Base-by-base conservation (phyloP, 2,329 filamentous ascomycete species). In the Beauveria pseudobassiana region DNA sequence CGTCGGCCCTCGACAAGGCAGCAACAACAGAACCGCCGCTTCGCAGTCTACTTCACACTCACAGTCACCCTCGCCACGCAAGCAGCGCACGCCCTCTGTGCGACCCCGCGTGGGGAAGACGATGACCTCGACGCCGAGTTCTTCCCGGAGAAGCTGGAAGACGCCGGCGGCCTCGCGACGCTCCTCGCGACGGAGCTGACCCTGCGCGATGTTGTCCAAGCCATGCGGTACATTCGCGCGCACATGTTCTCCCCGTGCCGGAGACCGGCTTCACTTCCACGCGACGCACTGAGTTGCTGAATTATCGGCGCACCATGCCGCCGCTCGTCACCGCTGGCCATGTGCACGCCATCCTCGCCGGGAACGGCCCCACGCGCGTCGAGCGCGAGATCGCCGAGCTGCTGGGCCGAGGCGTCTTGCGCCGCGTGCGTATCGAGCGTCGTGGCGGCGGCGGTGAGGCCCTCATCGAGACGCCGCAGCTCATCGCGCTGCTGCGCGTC, bases 361-460 rank as follows among this genome's bases (percentile, higher is more conserved):
- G 3, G 22, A 74, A 74, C 10, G 85, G 83, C 2, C 83, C 87
- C 1, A 89, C 87, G 0, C 78, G 76, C 1, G 84, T 85, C 1
- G 88, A 91, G 72, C 78, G 88, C 51, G 88, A 90, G 70, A 78
- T 89, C 22, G 86, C 82, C 3, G 80, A 85, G 67, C 77, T 91
- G 42, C 72, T 82, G 20, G 75, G 78, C 14, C 77, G 76, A 12
- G 87, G 88, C 0, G 74, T 80, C 5, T 63, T 91, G 51, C 77
- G 87, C 48, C 84, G 83, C 69, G 77, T 91, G 12, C 79, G 82
- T 2, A 82, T 91, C n/a, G 82, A 85, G 14, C 77, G 82, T 43
- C 76, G 86, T 12, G 85, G 82, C 3, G 78, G 78, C 18, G 78
- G 84, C 53, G 87, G 87, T 14, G 88, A 92, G 70, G 84, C 83